phyloP scores from a whole-genome alignment of 352 stramenopile species.

The Pseudoperonospora humuli region DNA sequence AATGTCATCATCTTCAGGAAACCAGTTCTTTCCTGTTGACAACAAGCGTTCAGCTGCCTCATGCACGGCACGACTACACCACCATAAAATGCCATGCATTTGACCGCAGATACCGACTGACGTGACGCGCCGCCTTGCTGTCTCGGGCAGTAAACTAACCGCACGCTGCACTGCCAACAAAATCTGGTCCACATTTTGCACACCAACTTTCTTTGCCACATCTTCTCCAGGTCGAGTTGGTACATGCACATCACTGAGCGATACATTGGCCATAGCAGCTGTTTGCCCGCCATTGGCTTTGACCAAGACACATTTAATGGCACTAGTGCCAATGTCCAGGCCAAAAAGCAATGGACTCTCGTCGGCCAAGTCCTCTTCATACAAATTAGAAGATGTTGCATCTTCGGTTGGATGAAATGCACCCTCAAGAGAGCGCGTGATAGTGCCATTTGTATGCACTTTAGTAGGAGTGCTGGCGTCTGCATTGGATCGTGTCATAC shows the following conservation, averaged over 20 bases:
- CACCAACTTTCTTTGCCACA: constrained; percentile 16
- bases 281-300: constrained; percentile 19
- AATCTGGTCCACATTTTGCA: constrained; percentile 44
- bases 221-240: constrained; percentile 4
- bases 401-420: not conserved
- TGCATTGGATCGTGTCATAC: not conserved
- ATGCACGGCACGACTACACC: constrained; percentile 38
- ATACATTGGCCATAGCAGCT: constrained; percentile 28
- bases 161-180: constrained; percentile 35
- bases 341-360: constrained; percentile 34
- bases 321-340: constrained; percentile 70
- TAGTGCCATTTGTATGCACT: not conserved
- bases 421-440: not conserved
- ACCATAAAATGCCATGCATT: constrained; percentile 86
- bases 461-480: not conserved
- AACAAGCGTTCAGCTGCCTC: constrained; percentile 25
- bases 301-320: constrained; percentile 67
- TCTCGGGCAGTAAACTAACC: constrained; percentile 25
- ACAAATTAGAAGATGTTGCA: not conserved
- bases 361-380: constrained; percentile 10
- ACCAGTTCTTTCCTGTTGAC: constrained; percentile 3
- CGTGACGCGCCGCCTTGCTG: constrained; percentile 15
- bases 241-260: constrained; percentile 28
- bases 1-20: constrained; percentile 1
- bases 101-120: constrained; percentile 71